These are phyloP conservation scores for Pleurostoma richardsiae DNA, from an alignment of 2,329 filamentous ascomycete genomes.

Conservation along the genomic window DNA sequence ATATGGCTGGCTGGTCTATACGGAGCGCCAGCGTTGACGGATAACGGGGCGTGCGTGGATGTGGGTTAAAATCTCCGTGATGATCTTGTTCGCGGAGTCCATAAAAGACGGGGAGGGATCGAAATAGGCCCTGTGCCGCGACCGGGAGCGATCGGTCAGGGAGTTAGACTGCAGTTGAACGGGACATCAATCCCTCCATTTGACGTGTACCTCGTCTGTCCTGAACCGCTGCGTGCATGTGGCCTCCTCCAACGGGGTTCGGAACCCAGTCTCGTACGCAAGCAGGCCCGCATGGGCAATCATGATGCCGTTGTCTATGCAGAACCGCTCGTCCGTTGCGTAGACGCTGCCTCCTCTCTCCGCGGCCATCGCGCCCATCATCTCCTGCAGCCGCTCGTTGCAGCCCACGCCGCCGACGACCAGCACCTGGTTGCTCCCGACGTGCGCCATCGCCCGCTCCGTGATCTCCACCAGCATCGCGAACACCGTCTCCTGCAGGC, in stretches of 20 bases:
- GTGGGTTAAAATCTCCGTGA: no score
- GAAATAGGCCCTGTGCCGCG: no score
- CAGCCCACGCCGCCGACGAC: constrained; percentile 95
- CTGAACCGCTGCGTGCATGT: constrained; percentile 81
- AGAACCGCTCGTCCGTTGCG: constrained; percentile 94
- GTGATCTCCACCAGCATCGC: constrained; percentile 99
- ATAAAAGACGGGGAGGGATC: no score
- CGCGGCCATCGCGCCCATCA: constrained; percentile 95
- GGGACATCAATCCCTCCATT: constrained; percentile 61
- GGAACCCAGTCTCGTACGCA: constrained; percentile 76
- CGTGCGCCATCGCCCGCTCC: constrained; percentile 96
- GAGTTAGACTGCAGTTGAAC: no score
- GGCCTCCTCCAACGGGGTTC: constrained; percentile 71
- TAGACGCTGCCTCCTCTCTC: constrained; percentile 87
- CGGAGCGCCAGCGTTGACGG: no score
- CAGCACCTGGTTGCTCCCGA: constrained; percentile 82
- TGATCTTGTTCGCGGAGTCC: no score
- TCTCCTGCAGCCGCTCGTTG: constrained; percentile 90
- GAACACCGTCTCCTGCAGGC: constrained; percentile 89
- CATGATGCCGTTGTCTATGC: constrained; percentile 99
- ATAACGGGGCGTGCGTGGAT: no score
- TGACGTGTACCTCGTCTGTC: constrained; percentile 75
- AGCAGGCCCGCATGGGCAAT: constrained; percentile 93
- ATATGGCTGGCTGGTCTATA: no score
- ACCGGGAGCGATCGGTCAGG: no score